Percentiles rank a stretch among this genome's conserved stretches.
Evolutionary conservation across 2,329 filamentous ascomycete species (phyloP).

Genomic region (Claviceps maximensis): DNA sequence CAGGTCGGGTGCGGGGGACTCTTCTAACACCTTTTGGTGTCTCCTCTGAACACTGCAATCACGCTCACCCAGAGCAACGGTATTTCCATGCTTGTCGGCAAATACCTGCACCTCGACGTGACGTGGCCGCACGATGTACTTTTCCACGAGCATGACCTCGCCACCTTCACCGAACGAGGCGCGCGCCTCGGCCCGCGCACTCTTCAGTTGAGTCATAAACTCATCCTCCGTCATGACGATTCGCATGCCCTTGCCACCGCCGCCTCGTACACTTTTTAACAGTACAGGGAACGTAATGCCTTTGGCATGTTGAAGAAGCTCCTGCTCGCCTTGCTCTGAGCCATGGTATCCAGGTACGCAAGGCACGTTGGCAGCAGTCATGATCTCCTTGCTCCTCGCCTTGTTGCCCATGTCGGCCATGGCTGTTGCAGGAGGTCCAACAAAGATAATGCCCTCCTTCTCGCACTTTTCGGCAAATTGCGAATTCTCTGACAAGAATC

Average conservation of each 20-base stretch:
- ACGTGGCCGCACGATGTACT: conserved; percentile 63
- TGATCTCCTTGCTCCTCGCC: conserved; percentile 87
- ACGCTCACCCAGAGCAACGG: conserved; percentile 72
- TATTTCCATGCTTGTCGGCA: conserved; percentile 66
- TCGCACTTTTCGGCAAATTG: conserved; percentile 79
- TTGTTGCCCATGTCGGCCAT: conserved; percentile 90
- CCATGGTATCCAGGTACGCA: conserved; percentile 97
- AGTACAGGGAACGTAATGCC: conserved; percentile 58
- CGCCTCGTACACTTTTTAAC: conserved; percentile 68
- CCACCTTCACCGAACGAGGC: conserved; percentile 70
- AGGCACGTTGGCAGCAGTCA: conserved; percentile 86
- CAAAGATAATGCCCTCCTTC: conserved; percentile 83
- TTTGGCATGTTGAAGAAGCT: conserved; percentile 54
- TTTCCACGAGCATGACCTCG: conserved; percentile 74
- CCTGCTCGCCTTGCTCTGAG: conserved; percentile 55
- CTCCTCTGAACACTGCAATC: conserved; percentile 80
- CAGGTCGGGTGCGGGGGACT: conserved; percentile 65
- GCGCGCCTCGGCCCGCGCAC: conserved; percentile 61
- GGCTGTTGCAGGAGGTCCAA: conserved; percentile 74
- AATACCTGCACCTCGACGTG: conserved; percentile 90
- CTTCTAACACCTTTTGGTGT: conserved; percentile 85
- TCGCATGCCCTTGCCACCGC: conserved; percentile 75
- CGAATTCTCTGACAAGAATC: conserved; percentile 89
- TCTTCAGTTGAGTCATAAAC: conserved; percentile 56
- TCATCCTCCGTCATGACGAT: conserved; percentile 57